Evolutionary conservation across 495 filamentous ascomycete genomes (phyloP).

Genomic region (Podospora bellae-mahoneyi): DNA sequence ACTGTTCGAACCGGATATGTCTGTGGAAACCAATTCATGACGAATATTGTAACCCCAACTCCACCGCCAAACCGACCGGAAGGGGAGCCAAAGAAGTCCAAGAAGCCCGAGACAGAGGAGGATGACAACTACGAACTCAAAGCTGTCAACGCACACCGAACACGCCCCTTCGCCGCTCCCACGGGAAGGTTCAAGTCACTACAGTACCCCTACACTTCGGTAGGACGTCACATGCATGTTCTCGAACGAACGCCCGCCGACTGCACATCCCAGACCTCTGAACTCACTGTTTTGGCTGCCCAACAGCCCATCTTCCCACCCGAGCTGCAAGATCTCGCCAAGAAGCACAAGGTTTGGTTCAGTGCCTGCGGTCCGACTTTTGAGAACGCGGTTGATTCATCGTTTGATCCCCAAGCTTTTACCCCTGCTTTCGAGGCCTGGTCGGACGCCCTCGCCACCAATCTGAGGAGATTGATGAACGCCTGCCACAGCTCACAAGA

Average conservation of each 20-base stretch:
- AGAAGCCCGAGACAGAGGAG: neutral
- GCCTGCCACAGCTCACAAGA: neutral
- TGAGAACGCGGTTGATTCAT: neutral
- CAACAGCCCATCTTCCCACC: neutral
- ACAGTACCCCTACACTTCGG: neutral
- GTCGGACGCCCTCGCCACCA: neutral
- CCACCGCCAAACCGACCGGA: neutral
- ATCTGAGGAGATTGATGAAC: neutral
- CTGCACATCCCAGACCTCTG: neutral
- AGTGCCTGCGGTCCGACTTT: neutral
- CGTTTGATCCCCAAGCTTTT: neutral
- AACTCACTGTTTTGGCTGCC: neutral
- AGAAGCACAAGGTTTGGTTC: neutral
- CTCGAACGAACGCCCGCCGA: neutral
- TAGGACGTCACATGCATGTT: neutral
- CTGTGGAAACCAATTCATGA: neutral
- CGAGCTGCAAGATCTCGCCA: neutral
- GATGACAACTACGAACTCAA: neutral
- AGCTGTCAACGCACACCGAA: neutral
- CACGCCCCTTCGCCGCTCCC: neutral
- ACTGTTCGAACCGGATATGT: no score
- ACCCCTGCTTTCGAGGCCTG: neutral
- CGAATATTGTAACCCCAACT: neutral
- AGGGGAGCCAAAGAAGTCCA: neutral
- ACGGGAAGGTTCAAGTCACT: neutral